A percentile compares a stretch with the other conserved stretches of the same genome.
Evolutionary conservation across 352 stramenopile species (phyloP).

Genomic region (Pythium vanterpoolii): DNA sequence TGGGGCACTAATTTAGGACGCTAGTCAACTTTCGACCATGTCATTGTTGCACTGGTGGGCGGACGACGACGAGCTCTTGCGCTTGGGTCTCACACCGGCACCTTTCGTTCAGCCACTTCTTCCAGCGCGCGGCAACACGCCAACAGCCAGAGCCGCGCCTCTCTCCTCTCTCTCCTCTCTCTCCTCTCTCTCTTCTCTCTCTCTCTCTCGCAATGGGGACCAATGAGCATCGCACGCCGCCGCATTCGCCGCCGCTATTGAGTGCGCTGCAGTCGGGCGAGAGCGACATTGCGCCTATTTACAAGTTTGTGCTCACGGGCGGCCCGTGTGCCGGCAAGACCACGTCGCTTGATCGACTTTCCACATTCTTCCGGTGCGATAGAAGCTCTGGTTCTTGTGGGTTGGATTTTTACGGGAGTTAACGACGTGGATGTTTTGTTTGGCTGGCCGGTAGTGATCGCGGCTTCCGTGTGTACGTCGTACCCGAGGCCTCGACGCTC

Average conservation of each 20-base stretch:
- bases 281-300: constrained; percentile 75
- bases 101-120: background rate
- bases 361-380: constrained; percentile 82
- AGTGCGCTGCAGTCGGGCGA: constrained; percentile 66
- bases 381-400: too few species aligned
- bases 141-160: background rate
- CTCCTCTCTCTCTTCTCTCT: background rate
- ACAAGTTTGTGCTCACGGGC: constrained; percentile 93
- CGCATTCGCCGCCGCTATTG: constrained; percentile 50
- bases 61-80: background rate
- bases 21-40: constrained; percentile 6
- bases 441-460: constrained; percentile 68
- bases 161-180: background rate
- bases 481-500: constrained; percentile 95
- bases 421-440: background rate
- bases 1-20: constrained; percentile 16
- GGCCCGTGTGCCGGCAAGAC: constrained; percentile 95
- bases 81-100: background rate
- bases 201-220: constrained; percentile 39
- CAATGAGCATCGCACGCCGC: constrained; percentile 33
- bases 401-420: background rate
- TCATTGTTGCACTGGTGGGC: constrained; percentile 22
- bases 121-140: too few species aligned
- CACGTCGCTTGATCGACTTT: constrained; percentile 90
- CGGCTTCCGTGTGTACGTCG: constrained; percentile 94